Base-by-base conservation (phyloP, 2,329 filamentous ascomycete species). In the Zymoseptoria tritici region DNA sequence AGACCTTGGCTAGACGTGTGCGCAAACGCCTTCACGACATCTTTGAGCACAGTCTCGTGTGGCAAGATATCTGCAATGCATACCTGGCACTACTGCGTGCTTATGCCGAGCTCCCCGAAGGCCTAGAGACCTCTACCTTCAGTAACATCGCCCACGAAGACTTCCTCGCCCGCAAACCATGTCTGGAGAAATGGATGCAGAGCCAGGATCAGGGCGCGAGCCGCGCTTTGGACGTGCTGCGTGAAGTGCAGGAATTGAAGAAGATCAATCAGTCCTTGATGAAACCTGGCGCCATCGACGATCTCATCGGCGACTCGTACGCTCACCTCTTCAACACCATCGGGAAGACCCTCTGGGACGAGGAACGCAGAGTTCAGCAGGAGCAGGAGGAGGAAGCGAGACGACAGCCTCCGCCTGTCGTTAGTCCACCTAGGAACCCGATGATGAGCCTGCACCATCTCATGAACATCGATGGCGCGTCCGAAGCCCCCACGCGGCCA, bases 221-320 rank as follows among this genome's bases (percentile, higher is more conserved):
- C 57, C 74, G 78, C 0, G 78, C 81, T 2, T 74, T 89, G 2
- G 86, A 88, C 58, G 77, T 86, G 6, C 78, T 90, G 9, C 80
- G 84, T 50, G 87, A 90, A 63, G 81, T 83, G 1, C 78, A 87
- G 24, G 87, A 90, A 66, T 75, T 90, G 36, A 89, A 89, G 70
- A 87, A 85, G 72, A 82, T 97, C 52, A 99, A 99, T 71, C 87
- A 87, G 49, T 88, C 87, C 53, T 80, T 96, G 7, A 94, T 95
- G 83, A 97, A 96, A 74, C 83, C 88, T 0, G 83, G 85, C 0
- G 81, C 87, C 9, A 93, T 97, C 52, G 94, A 99, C 68, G 94
- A 99, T 70, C 81, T 97, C n/a, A 89, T 97, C 65, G 89, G 87
- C 21, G 94, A 99, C 74, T 86, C 89, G 54, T 99, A 96, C 73